Evolutionary conservation across 345 rosid genomes (phyloP).

Genomic region (Brassica incana): DNA sequence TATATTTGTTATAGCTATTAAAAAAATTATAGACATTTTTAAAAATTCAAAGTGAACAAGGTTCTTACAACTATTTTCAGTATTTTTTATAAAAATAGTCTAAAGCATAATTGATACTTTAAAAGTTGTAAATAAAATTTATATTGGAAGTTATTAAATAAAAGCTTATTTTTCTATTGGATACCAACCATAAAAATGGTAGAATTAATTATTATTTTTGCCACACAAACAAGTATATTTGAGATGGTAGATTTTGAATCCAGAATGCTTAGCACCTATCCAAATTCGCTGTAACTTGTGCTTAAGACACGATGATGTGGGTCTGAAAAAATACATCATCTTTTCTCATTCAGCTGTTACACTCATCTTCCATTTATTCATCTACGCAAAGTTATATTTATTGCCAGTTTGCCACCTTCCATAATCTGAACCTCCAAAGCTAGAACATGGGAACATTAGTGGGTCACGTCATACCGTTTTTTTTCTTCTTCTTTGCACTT

Average conservation of each 20-base stretch:
- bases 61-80: not conserved
- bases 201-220: no score
- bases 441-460: slow-evolving; percentile 65
- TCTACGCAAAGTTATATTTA: slow-evolving; percentile 18
- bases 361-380: not conserved
- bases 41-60: no score
- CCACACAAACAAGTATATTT: no score
- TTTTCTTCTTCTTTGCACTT: slow-evolving; percentile 53
- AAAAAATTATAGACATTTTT: not conserved
- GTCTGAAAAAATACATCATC: not conserved
- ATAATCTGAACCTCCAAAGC: slow-evolving; percentile 6
- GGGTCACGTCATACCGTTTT: slow-evolving; percentile 75
- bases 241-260: no score
- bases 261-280: no score
- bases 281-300: no score
- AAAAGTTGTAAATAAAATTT: not conserved
- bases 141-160: not conserved
- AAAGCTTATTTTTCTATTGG: not conserved
- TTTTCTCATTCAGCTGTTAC: slow-evolving; percentile 13
- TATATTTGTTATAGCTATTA: not conserved
- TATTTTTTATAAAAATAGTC: not conserved
- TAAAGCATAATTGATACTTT: not conserved
- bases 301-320: no score
- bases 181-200: no score
- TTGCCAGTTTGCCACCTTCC: not conserved